Evolutionary conservation across 495 filamentous ascomycete genomes (phyloP).

Genomic region (Parathielavia appendiculata): DNA sequence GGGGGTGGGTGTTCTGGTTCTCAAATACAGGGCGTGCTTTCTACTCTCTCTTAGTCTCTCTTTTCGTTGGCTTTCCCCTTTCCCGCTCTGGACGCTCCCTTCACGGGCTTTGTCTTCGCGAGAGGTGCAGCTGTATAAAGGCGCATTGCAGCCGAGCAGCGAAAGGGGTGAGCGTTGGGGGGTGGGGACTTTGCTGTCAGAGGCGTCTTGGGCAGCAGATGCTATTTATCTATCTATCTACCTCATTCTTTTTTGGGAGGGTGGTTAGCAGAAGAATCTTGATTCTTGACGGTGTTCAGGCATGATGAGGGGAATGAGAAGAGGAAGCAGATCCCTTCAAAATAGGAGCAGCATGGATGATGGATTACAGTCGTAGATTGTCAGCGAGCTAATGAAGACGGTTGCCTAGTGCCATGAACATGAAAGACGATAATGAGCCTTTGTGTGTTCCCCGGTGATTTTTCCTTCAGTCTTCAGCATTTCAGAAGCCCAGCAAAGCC

Average conservation of each 20-base stretch:
- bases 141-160: background rate
- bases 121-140: constrained; percentile 1
- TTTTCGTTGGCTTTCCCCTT: background rate
- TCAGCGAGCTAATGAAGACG: background rate
- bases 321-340: background rate
- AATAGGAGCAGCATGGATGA: background rate
- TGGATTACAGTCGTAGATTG: background rate
- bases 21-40: constrained; percentile 15
- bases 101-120: background rate
- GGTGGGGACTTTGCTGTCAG: background rate
- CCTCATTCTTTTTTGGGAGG: background rate
- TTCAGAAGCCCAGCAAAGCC: background rate
- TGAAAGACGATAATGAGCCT: background rate
- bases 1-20: constrained; percentile 21
- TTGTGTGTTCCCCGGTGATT: background rate
- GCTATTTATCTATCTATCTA: background rate
- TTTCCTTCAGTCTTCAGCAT: too few relatives aligned
- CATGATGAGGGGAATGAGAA: background rate
- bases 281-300: background rate
- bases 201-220: background rate
- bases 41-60: background rate
- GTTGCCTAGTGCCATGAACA: background rate
- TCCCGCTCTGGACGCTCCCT: background rate
- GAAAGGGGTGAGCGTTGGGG: background rate
- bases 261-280: background rate